phyloP scores from a whole-genome alignment of 2,329 filamentous ascomycete species.

The Aureobasidium sp. region DNA sequence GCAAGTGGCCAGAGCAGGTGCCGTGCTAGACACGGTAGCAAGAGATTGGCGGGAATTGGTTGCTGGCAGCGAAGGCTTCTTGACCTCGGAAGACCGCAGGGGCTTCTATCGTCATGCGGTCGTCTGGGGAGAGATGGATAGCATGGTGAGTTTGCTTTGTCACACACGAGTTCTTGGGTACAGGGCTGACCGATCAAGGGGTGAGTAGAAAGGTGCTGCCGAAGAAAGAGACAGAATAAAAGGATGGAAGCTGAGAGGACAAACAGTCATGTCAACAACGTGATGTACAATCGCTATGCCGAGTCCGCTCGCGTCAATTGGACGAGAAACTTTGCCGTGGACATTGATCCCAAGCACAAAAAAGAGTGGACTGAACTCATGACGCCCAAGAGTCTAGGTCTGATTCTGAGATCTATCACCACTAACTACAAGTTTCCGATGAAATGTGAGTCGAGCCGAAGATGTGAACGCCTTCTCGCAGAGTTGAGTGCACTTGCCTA shows the following conservation, averaged over 20 bases:
- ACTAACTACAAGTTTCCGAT: slow-evolving; percentile 69
- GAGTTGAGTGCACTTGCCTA: no score
- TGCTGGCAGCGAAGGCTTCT: slow-evolving; percentile 66
- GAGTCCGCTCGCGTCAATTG: slow-evolving; percentile 76
- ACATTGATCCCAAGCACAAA: slow-evolving; percentile 53
- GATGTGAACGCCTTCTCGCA: background rate
- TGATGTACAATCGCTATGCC: slow-evolving; percentile 73
- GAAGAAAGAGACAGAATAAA: background rate
- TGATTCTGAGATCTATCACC: slow-evolving; percentile 73
- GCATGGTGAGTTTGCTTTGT: slow-evolving; percentile 41
- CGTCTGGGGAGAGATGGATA: slow-evolving; percentile 76
- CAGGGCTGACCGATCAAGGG: background rate
- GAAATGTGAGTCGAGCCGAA: background rate
- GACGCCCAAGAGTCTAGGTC: slow-evolving; percentile 55
- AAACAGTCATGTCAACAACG: slow-evolving; percentile 76
- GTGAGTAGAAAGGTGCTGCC: background rate
- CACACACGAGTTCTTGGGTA: background rate
- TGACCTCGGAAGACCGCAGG: slow-evolving; percentile 54
- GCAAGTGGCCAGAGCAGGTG: slow-evolving; percentile 51
- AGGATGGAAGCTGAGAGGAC: background rate
- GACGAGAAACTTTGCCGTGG: slow-evolving; percentile 58
- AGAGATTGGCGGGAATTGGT: slow-evolving; percentile 63
- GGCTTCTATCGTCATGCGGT: slow-evolving; percentile 60
- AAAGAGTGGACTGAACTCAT: slow-evolving; percentile 61
- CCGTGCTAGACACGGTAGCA: slow-evolving; percentile 52